phyloP scores from a whole-genome alignment of 441 rosid species.

The Gossypium gossypioides region DNA sequence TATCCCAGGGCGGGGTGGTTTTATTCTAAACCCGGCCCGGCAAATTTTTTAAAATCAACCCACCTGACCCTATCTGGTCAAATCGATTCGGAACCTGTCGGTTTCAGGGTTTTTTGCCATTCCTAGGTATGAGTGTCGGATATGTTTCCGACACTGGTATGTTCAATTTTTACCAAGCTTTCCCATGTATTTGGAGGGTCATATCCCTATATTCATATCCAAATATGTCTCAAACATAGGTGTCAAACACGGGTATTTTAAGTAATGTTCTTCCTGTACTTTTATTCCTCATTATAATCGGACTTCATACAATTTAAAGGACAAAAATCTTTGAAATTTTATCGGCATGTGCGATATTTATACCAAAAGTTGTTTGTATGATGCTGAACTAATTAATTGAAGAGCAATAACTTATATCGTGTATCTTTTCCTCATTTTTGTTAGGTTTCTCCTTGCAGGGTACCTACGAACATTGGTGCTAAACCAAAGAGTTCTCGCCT shows the following conservation, averaged over 20 bases:
- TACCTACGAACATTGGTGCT: constrained; percentile 35
- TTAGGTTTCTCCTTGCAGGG: constrained; percentile 38
- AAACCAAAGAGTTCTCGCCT: constrained; percentile 90
- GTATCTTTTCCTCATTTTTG: constrained; percentile 6
- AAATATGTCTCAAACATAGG: no score
- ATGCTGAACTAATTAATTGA: neutral
- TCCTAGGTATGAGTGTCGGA: no score
- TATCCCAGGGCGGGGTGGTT: no score
- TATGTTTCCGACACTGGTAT: no score
- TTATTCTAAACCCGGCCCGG: no score
- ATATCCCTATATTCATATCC: no score
- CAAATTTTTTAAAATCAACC: no score
- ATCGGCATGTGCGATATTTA: neutral
- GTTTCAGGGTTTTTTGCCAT: no score
- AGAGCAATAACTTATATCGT: neutral
- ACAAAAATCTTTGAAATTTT: neutral
- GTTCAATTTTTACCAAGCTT: no score
- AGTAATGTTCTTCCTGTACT: neutral
- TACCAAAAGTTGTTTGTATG: neutral
- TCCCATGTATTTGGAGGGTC: no score
- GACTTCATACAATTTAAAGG: neutral
- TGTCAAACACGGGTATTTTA: neutral
- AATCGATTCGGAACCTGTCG: no score
- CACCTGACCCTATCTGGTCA: no score
- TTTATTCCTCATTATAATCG: neutral